phyloP scores from a whole-genome alignment of 306 rosid species.

The Prunus salicina region DNA sequence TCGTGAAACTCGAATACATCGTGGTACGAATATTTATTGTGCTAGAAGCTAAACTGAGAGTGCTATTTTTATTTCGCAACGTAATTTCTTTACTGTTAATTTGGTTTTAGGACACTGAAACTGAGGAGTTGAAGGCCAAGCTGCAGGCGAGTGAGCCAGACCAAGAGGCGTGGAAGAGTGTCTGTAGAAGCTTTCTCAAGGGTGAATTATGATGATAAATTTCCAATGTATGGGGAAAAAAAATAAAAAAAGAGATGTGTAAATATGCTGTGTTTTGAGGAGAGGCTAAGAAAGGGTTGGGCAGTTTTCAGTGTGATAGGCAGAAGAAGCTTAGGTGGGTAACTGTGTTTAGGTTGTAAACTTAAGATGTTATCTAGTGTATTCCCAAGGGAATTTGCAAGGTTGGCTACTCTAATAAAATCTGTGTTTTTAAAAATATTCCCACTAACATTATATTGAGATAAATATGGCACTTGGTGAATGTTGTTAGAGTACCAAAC shows the following conservation, averaged over 20 bases:
- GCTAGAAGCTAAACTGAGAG: neutral
- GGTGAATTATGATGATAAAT: slow-evolving; percentile 33
- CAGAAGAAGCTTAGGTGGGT: neutral
- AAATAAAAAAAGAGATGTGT: neutral
- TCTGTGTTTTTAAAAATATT: neutral
- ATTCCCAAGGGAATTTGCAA: neutral
- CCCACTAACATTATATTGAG: neutral
- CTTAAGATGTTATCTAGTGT: neutral
- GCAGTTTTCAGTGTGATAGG: neutral
- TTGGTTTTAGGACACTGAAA: slow-evolving; percentile 45
- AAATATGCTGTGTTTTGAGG: slow-evolving; percentile 7
- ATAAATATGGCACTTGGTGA: too few relatives aligned
- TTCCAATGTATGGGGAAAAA: neutral
- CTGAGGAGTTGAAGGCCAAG: slow-evolving; percentile 45
- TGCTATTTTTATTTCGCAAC: neutral
- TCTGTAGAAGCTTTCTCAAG: slow-evolving; percentile 69
- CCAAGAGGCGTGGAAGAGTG: slow-evolving; percentile 58
- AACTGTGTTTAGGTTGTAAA: neutral
- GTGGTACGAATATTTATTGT: slow-evolving; percentile 25
- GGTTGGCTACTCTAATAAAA: neutral
- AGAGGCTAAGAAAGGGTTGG: neutral
- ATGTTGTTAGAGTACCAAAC: too few relatives aligned
- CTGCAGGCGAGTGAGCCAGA: slow-evolving; percentile 50
- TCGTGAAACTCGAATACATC: slow-evolving; percentile 41
- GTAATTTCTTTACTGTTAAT: neutral